Evolutionary conservation across 345 rosid species (phyloP).

Genomic region (Pugionium dolabratum): DNA sequence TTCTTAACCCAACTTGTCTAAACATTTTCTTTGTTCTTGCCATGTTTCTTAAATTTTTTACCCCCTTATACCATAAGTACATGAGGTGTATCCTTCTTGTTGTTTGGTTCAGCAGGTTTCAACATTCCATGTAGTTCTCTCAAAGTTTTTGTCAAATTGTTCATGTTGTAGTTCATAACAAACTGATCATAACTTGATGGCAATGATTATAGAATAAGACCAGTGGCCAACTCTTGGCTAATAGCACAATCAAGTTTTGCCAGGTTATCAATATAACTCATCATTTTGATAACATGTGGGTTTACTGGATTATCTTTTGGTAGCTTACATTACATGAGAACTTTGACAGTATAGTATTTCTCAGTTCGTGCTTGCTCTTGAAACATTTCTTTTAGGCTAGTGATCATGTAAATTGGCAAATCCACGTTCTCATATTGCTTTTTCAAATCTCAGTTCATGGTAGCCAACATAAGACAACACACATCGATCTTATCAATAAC

Average conservation of each 20-base stretch:
- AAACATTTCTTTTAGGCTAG: background rate
- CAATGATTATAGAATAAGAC: background rate
- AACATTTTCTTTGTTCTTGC: background rate
- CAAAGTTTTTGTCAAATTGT: background rate
- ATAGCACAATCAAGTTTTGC: background rate
- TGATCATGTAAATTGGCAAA: too few species aligned
- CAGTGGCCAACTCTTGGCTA: background rate
- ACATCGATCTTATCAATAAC: background rate
- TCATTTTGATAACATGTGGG: background rate
- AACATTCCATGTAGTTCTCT: background rate
- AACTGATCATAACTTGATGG: background rate
- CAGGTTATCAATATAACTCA: background rate
- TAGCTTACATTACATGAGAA: background rate
- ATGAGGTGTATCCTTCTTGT: background rate
- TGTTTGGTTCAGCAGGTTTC: background rate
- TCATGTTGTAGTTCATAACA: background rate
- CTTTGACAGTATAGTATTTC: background rate
- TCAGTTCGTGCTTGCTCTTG: background rate
- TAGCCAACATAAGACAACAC: background rate
- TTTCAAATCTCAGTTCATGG: background rate
- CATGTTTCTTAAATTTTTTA: background rate
- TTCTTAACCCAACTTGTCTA: background rate
- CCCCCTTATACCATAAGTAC: background rate
- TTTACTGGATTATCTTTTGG: too few species aligned
- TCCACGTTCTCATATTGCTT: too few species aligned